phyloP scores from a whole-genome alignment of 2,329 filamentous ascomycete species.

The Colletotrichum sidae region DNA sequence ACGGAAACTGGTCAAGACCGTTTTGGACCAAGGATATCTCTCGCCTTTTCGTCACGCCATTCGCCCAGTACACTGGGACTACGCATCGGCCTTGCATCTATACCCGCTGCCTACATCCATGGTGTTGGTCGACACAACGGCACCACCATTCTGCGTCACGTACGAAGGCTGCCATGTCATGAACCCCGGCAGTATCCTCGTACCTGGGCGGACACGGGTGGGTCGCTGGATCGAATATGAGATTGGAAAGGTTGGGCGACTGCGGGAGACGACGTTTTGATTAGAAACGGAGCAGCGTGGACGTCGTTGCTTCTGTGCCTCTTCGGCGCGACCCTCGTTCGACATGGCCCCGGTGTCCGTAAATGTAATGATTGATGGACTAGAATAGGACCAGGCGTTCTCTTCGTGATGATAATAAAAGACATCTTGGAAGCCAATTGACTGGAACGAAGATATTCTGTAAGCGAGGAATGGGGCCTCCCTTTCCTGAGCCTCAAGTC shows the following conservation, averaged over 20 bases:
- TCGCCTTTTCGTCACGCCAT: constrained; percentile 85
- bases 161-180: constrained; percentile 97
- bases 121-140: constrained; percentile 84
- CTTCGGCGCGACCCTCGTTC: too few species aligned
- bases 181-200: constrained; percentile 86
- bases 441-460: too few species aligned
- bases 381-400: too few species aligned
- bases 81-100: constrained; percentile 78
- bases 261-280: constrained; percentile 73
- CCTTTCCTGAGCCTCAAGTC: too few species aligned
- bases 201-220: constrained; percentile 74
- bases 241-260: constrained; percentile 69
- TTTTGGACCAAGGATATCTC: constrained; percentile 91
- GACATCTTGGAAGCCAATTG: too few species aligned
- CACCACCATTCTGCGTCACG: constrained; percentile 85
- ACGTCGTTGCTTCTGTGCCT: too few species aligned
- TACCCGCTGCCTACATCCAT: constrained; percentile 91
- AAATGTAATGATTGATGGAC: too few species aligned
- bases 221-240: constrained; percentile 92
- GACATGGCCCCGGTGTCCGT: too few species aligned
- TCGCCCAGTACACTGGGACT: constrained; percentile 92
- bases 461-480: too few species aligned
- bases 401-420: too few species aligned
- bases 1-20: constrained; percentile 86
- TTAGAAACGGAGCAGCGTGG: too few species aligned